These are phyloP conservation scores for Sphaerulina populicola DNA, from an alignment of 2,329 filamentous ascomycete species.

Conservation along the genomic window DNA sequence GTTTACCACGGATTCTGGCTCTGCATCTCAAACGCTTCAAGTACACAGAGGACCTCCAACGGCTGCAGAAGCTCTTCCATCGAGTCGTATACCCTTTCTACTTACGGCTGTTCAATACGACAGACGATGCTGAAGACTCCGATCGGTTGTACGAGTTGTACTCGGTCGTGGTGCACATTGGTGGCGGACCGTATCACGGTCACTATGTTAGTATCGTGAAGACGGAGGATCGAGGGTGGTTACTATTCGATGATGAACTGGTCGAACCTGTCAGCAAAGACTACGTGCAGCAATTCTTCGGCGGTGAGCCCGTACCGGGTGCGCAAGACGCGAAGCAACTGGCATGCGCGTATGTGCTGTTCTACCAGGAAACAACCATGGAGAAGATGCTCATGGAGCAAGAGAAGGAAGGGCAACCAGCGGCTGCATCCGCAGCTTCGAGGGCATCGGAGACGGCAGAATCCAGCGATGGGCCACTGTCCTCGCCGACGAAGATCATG, in stretches of 20 bases:
- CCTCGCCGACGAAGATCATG: conserved; percentile 21
- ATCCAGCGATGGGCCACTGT: conserved; percentile 15
- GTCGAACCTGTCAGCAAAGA: conserved; percentile 95
- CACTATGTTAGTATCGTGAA: conserved; percentile 98
- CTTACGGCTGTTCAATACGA: conserved; percentile 92
- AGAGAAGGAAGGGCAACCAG: conserved; percentile 62
- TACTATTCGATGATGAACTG: conserved; percentile 96
- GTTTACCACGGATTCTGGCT: conserved; percentile 80
- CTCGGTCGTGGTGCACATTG: conserved; percentile 94
- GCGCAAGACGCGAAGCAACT: conserved; percentile 50
- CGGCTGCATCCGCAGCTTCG: conserved; percentile 38
- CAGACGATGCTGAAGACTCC: conserved; percentile 85
- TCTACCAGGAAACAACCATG: conserved; percentile 84
- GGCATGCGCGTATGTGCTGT: conserved; percentile 92
- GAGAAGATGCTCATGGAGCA: conserved; percentile 67
- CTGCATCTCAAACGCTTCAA: conserved; percentile 96
- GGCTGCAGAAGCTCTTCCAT: conserved; percentile 92
- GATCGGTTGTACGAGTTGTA: conserved; percentile 94
- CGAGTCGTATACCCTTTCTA: conserved; percentile 96
- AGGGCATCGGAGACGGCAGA: conserved; percentile 34
- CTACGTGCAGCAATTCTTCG: conserved; percentile 95
- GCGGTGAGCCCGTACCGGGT: conserved; percentile 54
- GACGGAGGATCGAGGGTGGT: conserved; percentile 89
- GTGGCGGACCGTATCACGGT: conserved; percentile 90
- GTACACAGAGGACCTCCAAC: conserved; percentile 90